Percentiles rank a stretch among this genome's conserved stretches.
Conservation (phyloP, 2,329 filamentous ascomycete species). For the Aspergillus persii region DNA sequence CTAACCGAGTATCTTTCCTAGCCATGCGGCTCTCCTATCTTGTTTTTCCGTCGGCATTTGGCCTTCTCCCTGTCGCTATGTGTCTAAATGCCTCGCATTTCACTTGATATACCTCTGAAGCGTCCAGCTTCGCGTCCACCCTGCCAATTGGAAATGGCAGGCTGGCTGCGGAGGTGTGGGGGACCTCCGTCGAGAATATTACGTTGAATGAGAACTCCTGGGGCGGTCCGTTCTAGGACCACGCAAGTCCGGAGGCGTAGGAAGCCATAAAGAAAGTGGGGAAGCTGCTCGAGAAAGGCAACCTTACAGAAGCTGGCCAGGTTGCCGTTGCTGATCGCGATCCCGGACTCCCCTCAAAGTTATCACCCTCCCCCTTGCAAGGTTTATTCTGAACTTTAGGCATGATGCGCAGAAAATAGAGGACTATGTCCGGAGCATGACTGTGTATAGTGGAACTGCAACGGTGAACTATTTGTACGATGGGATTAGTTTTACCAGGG, state of each 20-base stretch:
- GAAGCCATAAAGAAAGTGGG: background rate
- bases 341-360: slow-evolving; percentile 5
- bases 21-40: background rate
- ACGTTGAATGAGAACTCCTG: slow-evolving; percentile 23
- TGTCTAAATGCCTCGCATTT: background rate
- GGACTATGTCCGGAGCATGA: slow-evolving; percentile 11
- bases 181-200: slow-evolving; percentile 12
- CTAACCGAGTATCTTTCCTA: background rate
- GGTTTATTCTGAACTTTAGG: slow-evolving; percentile 8
- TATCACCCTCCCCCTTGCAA: slow-evolving; percentile 13
- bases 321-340: background rate
- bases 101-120: slow-evolving; percentile 15
- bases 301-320: slow-evolving; percentile 7
- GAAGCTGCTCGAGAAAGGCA: slow-evolving; percentile 5
- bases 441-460: slow-evolving; percentile 3
- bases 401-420: background rate
- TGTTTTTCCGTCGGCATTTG: background rate
- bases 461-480: slow-evolving; percentile 6
- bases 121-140: slow-evolving; percentile 16
- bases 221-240: slow-evolving; percentile 17
- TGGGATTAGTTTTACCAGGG: slow-evolving; percentile 8
- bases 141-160: slow-evolving; percentile 21
- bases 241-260: slow-evolving; percentile 9
- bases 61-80: background rate
- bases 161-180: slow-evolving; percentile 18